phyloP scores from a whole-genome alignment of 352 stramenopile genomes.

The Pythium pyrilobum region DNA sequence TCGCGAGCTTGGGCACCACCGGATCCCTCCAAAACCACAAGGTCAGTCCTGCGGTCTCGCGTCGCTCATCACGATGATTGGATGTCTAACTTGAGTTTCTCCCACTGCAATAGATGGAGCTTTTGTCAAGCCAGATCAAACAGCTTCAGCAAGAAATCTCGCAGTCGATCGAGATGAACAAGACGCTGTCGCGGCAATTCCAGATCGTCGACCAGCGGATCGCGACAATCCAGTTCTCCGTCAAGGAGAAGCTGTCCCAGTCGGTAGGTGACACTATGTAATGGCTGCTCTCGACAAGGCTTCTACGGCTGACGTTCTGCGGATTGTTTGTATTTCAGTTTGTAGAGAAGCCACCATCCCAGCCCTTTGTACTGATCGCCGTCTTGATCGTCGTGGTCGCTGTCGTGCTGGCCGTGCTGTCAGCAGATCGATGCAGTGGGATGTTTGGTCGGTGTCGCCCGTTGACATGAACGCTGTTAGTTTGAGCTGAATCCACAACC shows the following conservation, averaged over 20 bases:
- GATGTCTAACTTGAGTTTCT: neutral
- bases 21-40: slow-evolving; percentile 68
- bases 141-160: slow-evolving; percentile 59
- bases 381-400: slow-evolving; percentile 17
- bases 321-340: neutral
- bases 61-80: too few species aligned
- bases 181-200: slow-evolving; percentile 48
- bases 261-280: too few species aligned
- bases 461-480: slow-evolving; percentile 27
- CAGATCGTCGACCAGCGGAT: slow-evolving; percentile 57
- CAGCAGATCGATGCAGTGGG: slow-evolving; percentile 33
- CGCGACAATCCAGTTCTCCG: slow-evolving; percentile 39
- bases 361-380: slow-evolving; percentile 19
- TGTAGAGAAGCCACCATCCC: neutral
- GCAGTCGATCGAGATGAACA: slow-evolving; percentile 33
- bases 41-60: slow-evolving; percentile 18
- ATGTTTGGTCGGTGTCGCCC: slow-evolving; percentile 36
- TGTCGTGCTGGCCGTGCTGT: slow-evolving; percentile 20
- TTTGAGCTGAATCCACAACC: neutral
- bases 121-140: slow-evolving; percentile 51
- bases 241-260: slow-evolving; percentile 6
- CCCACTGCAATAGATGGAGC: slow-evolving; percentile 25
- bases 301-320: neutral
- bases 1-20: slow-evolving; percentile 60
- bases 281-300: too few species aligned